Conservation (phyloP, 768 basidiomycete species). For the Suillus paluster region DNA sequence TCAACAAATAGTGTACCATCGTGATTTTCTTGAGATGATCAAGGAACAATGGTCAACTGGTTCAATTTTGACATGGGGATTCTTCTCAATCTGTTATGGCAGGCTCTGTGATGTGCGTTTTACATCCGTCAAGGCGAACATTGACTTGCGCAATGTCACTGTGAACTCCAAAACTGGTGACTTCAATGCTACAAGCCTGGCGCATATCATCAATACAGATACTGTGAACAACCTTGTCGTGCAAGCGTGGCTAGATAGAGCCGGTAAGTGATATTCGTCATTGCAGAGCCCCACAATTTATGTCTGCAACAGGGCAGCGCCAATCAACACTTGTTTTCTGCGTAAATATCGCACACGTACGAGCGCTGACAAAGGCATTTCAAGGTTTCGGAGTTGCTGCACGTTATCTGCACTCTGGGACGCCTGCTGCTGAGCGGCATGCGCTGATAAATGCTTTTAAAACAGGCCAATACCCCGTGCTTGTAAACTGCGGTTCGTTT, state of each 20-base stretch:
- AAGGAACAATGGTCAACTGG: constrained; percentile 77
- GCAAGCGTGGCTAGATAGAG: constrained; percentile 84
- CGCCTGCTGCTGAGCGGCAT: constrained; percentile 65
- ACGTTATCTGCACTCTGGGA: constrained; percentile 74
- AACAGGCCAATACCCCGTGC: constrained; percentile 76
- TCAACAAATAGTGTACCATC: constrained; percentile 90
- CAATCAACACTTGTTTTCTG: constrained; percentile 94
- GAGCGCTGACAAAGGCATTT: constrained; percentile 73
- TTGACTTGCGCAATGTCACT: constrained; percentile 70
- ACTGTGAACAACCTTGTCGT: constrained; percentile 80
- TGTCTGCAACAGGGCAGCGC: constrained; percentile 49
- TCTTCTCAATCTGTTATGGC: constrained; percentile 9
- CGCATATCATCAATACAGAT: constrained; percentile 80
- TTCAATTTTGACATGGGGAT: neutral
- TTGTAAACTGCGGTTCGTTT: constrained; percentile 81
- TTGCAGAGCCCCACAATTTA: constrained; percentile 3
- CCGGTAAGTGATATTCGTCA: constrained; percentile 52
- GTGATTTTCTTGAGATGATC: constrained; percentile 91
- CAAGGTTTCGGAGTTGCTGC: constrained; percentile 82
- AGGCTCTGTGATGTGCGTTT: constrained; percentile 89
- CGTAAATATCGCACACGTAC: constrained; percentile 82
- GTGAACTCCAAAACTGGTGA: constrained; percentile 76
- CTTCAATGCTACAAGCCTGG: constrained; percentile 78
- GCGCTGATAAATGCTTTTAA: constrained; percentile 70
- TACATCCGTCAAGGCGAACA: constrained; percentile 76